Percentiles rank a stretch among this genome's conserved stretches.
Evolutionary conservation across 139 green algal species (phyloP).

Genomic region (Chlorella sp.): DNA sequence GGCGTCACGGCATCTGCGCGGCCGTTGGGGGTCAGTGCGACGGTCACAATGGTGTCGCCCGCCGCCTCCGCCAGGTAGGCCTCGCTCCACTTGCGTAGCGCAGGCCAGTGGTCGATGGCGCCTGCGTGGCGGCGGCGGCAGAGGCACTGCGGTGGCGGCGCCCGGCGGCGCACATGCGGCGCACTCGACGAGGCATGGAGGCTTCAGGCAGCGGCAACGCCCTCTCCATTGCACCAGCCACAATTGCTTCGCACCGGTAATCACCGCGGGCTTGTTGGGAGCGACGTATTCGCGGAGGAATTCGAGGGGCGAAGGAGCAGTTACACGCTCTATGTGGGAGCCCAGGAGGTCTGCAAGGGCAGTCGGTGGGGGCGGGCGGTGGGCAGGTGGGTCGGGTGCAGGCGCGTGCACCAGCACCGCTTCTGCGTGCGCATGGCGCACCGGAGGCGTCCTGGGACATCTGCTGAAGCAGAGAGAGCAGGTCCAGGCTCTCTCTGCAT

Average conservation of each 20-base stretch:
- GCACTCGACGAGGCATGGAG: background rate
- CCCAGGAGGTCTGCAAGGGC: background rate
- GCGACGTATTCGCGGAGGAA: conserved; percentile 42
- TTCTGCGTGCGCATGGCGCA: background rate
- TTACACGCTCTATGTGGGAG: background rate
- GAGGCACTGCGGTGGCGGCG: background rate
- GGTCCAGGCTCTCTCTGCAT: no score
- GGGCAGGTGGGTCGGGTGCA: background rate
- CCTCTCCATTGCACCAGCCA: no score
- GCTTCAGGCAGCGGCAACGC: background rate
- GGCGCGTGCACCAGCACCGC: no score
- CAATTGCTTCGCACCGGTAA: conserved; percentile 6
- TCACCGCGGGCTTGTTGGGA: conserved; percentile 27
- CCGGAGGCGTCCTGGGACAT: conserved; percentile 16
- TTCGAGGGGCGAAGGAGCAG: background rate
- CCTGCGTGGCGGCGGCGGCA: background rate
- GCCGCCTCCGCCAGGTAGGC: conserved; percentile 13
- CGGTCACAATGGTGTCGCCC: conserved; percentile 24
- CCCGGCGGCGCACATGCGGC: background rate
- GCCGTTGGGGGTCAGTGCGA: conserved; percentile 42
- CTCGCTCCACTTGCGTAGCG: conserved; percentile 14
- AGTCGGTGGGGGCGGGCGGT: background rate
- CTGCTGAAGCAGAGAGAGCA: conserved; percentile 19
- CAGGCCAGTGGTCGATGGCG: conserved; percentile 26
- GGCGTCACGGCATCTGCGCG: conserved; percentile 30